Conservation (phyloP, 2,329 filamentous ascomycete species). For the Chrysoporthe cubensis region DNA sequence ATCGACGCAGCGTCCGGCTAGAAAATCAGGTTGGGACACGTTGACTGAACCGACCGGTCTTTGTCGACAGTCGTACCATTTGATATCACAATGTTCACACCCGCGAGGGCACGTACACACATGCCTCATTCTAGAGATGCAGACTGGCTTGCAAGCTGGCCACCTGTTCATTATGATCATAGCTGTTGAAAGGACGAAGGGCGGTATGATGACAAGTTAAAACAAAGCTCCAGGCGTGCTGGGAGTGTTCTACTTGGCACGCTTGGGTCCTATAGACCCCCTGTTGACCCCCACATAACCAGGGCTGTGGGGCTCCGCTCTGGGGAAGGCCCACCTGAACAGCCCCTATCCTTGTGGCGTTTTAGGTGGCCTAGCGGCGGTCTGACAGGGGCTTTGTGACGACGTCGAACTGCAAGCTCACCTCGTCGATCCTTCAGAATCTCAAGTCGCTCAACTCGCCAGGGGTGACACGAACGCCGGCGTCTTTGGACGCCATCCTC, state of each 20-base stretch:
- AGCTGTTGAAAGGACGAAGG: too few relatives aligned
- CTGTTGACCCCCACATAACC: neutral
- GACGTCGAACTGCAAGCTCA: neutral
- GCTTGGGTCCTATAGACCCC: neutral
- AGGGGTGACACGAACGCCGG: neutral
- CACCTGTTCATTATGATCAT: neutral
- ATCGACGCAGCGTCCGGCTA: neutral
- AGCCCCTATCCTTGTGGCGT: neutral
- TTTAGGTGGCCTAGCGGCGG: neutral
- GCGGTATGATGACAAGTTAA: neutral
- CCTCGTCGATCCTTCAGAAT: neutral
- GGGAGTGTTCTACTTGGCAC: neutral
- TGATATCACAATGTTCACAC: neutral
- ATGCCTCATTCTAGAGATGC: neutral
- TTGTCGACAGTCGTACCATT: neutral
- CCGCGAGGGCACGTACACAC: neutral
- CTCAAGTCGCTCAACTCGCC: too few relatives aligned
- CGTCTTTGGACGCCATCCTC: neutral
- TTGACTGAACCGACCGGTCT: neutral
- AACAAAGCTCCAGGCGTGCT: neutral
- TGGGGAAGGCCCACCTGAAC: neutral
- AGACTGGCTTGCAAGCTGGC: neutral
- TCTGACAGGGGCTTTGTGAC: constrained; percentile 1
- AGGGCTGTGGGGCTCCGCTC: neutral
- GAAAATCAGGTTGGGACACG: too few relatives aligned